These are phyloP conservation scores for Corylus americana DNA, from an alignment of 306 rosid species.

Conservation along the genomic window DNA sequence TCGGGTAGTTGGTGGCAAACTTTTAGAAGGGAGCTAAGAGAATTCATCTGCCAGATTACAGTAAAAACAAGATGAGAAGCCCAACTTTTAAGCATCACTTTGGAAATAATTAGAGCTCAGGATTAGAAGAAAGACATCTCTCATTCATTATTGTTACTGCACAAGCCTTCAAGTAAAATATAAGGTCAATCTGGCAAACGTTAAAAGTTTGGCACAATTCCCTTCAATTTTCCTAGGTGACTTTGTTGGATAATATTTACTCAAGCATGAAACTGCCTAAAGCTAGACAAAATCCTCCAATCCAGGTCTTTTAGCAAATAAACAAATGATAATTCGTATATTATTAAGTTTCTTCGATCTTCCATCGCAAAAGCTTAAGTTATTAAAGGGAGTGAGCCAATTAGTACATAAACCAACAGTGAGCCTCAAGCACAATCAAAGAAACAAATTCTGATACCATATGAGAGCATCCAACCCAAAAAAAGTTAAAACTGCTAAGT, in stretches of 20 bases:
- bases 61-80: conserved; percentile 25
- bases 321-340: too few relatives aligned
- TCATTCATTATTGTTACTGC: neutral
- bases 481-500: too few relatives aligned
- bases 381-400: too few relatives aligned
- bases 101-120: conserved; percentile 6
- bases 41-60: conserved; percentile 73
- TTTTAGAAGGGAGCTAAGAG: conserved; percentile 81
- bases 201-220: too few relatives aligned
- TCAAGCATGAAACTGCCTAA: neutral
- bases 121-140: neutral
- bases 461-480: too few relatives aligned
- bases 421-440: too few relatives aligned
- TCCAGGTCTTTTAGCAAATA: too few relatives aligned
- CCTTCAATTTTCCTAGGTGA: too few relatives aligned
- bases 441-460: too few relatives aligned
- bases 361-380: too few relatives aligned
- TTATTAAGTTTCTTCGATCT: too few relatives aligned
- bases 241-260: neutral
- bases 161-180: neutral
- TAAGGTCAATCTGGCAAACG: neutral
- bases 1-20: conserved; percentile 71
- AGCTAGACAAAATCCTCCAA: neutral
- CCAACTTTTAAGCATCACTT: conserved; percentile 22
- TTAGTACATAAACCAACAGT: too few relatives aligned